Percentiles rank a stretch among this genome's conserved stretches.
Evolutionary conservation across 768 basidiomycete species (phyloP).

Genomic region (Rickenella mellea): DNA sequence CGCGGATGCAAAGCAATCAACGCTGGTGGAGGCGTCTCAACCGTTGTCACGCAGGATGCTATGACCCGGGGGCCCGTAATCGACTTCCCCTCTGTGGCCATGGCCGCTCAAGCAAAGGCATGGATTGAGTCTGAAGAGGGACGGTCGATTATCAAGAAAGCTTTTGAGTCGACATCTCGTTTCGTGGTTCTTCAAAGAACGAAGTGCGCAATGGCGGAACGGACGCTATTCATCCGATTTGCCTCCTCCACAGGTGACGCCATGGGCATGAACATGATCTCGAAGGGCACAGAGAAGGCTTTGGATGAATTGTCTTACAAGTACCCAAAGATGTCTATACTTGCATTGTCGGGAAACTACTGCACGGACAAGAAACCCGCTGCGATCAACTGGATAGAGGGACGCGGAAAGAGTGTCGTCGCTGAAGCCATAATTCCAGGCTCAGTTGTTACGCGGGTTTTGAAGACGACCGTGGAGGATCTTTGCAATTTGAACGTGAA

Average conservation of each 20-base stretch:
- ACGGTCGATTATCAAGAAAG: conserved; percentile 60
- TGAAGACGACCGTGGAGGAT: conserved; percentile 91
- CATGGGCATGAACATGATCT: conserved; percentile 99
- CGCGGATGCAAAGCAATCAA: conserved; percentile 98
- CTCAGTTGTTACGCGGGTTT: conserved; percentile 73
- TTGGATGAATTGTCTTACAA: conserved; percentile 65
- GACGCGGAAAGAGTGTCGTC: conserved; percentile 94
- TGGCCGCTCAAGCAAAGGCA: conserved; percentile 75
- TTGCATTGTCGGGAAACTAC: conserved; percentile 93
- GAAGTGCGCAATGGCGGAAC: conserved; percentile 86
- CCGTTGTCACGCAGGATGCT: conserved; percentile 86
- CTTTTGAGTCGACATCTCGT: conserved; percentile 91
- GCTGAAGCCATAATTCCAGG: conserved; percentile 93
- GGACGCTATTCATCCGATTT: conserved; percentile 89
- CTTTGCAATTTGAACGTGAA: conserved; percentile 87
- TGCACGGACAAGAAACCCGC: conserved; percentile 99
- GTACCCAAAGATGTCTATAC: conserved; percentile 87
- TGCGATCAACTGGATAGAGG: conserved; percentile 99
- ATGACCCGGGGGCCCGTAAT: conserved; percentile 99
- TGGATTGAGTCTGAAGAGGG: conserved; percentile 86
- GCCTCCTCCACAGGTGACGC: conserved; percentile 94
- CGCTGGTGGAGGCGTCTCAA: conserved; percentile 89
- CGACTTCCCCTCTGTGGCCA: conserved; percentile 76
- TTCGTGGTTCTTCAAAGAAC: conserved; percentile 81
- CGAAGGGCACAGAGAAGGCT: conserved; percentile 94